These are phyloP conservation scores for Komagataella populi DNA, from an alignment of 805 yeast genomes.

Conservation along the genomic window DNA sequence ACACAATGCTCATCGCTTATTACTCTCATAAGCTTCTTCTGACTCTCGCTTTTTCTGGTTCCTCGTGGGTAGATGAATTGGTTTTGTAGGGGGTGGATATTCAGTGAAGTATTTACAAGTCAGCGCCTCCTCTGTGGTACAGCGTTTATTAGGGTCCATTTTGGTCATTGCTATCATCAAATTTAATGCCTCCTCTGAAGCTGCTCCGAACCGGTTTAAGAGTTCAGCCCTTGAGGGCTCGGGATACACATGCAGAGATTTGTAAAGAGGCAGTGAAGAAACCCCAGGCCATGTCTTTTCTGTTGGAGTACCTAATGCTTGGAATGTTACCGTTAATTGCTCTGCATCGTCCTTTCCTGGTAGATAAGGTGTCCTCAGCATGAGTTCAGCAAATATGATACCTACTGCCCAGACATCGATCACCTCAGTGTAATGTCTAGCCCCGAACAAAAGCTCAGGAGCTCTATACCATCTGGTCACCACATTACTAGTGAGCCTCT, in stretches of 20 bases:
- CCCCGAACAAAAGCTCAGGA: constrained; percentile 84
- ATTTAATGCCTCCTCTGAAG: constrained; percentile 73
- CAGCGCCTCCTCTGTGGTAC: constrained; percentile 51
- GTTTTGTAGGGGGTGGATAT: constrained; percentile 62
- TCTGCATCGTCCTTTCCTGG: constrained; percentile 88
- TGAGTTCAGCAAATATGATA: constrained; percentile 86
- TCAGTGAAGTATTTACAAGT: constrained; percentile 58
- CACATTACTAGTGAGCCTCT: constrained; percentile 77
- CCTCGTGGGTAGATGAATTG: constrained; percentile 42
- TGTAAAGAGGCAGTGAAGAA: constrained; percentile 61
- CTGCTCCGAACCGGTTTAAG: constrained; percentile 77
- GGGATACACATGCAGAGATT: constrained; percentile 64
- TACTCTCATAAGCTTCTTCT: constrained; percentile 7
- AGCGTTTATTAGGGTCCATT: constrained; percentile 68
- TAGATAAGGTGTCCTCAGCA: constrained; percentile 88
- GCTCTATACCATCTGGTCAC: constrained; percentile 98
- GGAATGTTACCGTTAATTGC: constrained; percentile 85
- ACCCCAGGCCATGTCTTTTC: constrained; percentile 89
- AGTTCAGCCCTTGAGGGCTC: constrained; percentile 72
- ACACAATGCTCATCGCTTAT: neutral
- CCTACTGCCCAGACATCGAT: constrained; percentile 97
- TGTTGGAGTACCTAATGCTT: constrained; percentile 93
- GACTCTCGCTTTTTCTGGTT: constrained; percentile 5
- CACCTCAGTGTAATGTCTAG: constrained; percentile 78
- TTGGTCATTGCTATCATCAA: constrained; percentile 59